Percentiles rank a stretch among this genome's conserved stretches.
phyloP scores from a whole-genome alignment of 2,329 filamentous ascomycete genomes.

The Cladosporium sp. region DNA sequence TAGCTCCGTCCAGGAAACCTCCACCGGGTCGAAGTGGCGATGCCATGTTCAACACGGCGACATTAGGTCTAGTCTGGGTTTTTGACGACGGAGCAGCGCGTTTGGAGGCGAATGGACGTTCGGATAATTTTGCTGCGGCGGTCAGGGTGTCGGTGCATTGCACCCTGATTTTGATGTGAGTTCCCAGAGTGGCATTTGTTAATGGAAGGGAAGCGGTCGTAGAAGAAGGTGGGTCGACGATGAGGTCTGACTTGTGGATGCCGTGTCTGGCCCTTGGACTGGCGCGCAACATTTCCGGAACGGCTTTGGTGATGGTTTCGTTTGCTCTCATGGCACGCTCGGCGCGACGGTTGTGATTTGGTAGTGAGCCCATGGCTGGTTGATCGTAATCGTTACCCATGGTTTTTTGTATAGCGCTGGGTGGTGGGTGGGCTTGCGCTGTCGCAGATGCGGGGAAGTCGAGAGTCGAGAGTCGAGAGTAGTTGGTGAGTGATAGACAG shows the following conservation, averaged over 20 bases:
- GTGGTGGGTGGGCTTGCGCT: background rate
- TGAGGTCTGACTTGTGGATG: constrained; percentile 46
- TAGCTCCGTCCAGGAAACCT: constrained; percentile 55
- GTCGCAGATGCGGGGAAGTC: constrained; percentile 11
- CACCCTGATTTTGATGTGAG: constrained; percentile 39
- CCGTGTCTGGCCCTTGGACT: constrained; percentile 51
- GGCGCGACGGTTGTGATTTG: constrained; percentile 22
- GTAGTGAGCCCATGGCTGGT: constrained; percentile 10
- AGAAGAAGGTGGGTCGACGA: constrained; percentile 28
- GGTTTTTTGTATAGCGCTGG: background rate
- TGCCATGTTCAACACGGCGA: constrained; percentile 58
- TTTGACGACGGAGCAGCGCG: constrained; percentile 18
- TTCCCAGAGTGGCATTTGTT: constrained; percentile 8
- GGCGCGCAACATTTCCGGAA: constrained; percentile 49
- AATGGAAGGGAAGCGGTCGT: background rate
- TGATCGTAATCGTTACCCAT: constrained; percentile 4
- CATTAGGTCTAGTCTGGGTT: constrained; percentile 26
- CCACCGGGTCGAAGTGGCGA: constrained; percentile 56
- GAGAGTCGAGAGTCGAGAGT: background rate
- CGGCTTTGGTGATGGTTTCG: constrained; percentile 52
- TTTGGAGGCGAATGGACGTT: constrained; percentile 13
- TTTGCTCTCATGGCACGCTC: constrained; percentile 34
- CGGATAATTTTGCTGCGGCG: constrained; percentile 35
- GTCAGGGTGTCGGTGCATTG: constrained; percentile 49
- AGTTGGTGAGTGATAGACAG: background rate